Conservation (phyloP, 2,329 filamentous ascomycete genomes). For the Neonectria faginata region DNA sequence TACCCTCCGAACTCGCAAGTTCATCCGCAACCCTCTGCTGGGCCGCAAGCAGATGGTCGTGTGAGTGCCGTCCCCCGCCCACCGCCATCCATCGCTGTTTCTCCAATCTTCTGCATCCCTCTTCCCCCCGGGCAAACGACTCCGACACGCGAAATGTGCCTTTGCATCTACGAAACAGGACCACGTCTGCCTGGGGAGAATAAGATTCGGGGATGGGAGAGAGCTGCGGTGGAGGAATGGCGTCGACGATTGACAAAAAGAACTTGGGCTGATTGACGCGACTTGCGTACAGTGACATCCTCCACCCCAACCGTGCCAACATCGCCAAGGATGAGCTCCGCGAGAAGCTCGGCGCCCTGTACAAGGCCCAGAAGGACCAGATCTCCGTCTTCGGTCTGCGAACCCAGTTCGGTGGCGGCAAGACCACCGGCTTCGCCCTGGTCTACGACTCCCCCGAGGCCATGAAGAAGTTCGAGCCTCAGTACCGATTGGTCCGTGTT, state of each 20-base stretch:
- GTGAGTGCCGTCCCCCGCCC: constrained; percentile 71
- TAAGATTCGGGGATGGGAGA: constrained; percentile 7
- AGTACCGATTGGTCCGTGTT: constrained; percentile 95
- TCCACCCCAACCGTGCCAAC: constrained; percentile 98
- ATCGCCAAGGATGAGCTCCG: constrained; percentile 99
- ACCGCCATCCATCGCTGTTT: constrained; percentile 24
- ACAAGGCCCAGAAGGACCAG: constrained; percentile 98
- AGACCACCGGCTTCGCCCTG: constrained; percentile 98
- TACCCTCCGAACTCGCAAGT: constrained; percentile 98
- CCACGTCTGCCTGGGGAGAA: constrained; percentile 9
- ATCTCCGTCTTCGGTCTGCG: constrained; percentile 98
- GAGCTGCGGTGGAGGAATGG: constrained; percentile 28
- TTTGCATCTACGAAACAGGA: constrained; percentile 6
- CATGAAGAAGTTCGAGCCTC: constrained; percentile 99
- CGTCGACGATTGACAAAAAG: constrained; percentile 23
- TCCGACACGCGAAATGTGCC: not conserved
- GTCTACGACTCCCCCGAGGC: constrained; percentile 98
- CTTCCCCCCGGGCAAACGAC: constrained; percentile 15
- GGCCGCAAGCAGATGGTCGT: constrained; percentile 99
- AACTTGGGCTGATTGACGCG: constrained; percentile 41
- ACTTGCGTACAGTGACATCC: constrained; percentile 82
- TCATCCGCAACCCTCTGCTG: constrained; percentile 99
- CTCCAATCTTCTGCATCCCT: constrained; percentile 16
- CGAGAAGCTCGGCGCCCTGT: constrained; percentile 91
- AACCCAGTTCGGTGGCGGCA: constrained; percentile 99